phyloP scores from a whole-genome alignment of 352 stramenopile genomes.

The Albugo candida region DNA sequence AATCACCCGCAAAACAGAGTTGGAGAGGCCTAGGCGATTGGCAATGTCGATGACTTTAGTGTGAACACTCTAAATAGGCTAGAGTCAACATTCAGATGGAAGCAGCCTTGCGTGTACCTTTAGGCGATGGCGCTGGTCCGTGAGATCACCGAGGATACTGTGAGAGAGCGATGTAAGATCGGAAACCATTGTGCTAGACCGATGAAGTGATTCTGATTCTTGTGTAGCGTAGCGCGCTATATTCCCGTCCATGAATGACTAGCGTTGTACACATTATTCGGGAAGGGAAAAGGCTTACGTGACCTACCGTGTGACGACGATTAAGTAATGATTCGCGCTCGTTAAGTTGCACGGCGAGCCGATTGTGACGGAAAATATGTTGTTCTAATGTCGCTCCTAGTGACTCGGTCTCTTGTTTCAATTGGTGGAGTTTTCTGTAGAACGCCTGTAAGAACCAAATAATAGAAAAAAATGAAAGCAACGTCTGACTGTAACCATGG shows the following conservation, averaged over 20 bases:
- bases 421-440: conserved; percentile 41
- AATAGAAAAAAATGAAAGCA: background rate
- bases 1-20: conserved; percentile 62
- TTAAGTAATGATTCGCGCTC: conserved; percentile 61
- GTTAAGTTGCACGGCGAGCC: conserved; percentile 37
- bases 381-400: conserved; percentile 53
- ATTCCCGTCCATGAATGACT: conserved; percentile 51
- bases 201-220: conserved; percentile 57
- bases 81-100: background rate
- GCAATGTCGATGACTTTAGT: conserved; percentile 68
- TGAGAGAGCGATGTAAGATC: conserved; percentile 53
- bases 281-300: background rate
- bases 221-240: conserved; percentile 51
- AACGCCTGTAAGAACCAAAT: background rate
- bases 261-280: background rate
- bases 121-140: conserved; percentile 40
- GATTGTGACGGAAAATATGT: conserved; percentile 48
- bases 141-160: conserved; percentile 50
- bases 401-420: conserved; percentile 45
- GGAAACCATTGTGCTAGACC: conserved; percentile 63
- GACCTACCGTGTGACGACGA: conserved; percentile 22
- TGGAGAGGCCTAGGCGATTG: conserved; percentile 67
- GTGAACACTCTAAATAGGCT: conserved; percentile 27
- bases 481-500: conserved; percentile 48
- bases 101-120: conserved; percentile 16